Percentiles rank a stretch among this genome's conserved stretches.
These are phyloP conservation scores for Letharia columbiana DNA, from an alignment of 495 filamentous ascomycete species.

Conservation along the genomic window DNA sequence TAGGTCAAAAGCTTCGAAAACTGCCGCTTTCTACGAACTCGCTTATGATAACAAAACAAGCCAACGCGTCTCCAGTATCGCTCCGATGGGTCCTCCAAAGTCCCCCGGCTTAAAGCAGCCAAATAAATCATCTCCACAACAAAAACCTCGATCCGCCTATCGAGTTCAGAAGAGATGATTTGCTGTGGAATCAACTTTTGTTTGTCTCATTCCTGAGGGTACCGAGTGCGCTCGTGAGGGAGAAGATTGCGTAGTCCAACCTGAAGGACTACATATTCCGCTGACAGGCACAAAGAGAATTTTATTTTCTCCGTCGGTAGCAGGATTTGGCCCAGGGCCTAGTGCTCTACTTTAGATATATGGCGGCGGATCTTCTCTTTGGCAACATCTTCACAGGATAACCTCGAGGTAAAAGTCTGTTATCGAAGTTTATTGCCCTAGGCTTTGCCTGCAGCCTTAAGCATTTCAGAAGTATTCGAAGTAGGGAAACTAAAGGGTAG, in stretches of 20 bases:
- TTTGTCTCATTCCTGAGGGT: background rate
- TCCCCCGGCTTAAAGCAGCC: conserved; percentile 4
- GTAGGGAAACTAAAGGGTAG: background rate
- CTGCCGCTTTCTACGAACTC: conserved; percentile 2
- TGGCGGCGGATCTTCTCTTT: conserved; percentile 6
- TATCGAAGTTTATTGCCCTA: background rate
- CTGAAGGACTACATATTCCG: conserved; percentile 6
- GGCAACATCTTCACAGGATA: conserved; percentile 2
- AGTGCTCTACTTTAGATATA: conserved; percentile 2
- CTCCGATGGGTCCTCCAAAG: conserved; percentile 7
- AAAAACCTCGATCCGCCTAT: conserved; percentile 3
- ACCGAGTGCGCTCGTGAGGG: conserved; percentile 1
- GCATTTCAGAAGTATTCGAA: background rate
- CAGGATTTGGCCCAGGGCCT: background rate
- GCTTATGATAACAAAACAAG: conserved; percentile 2
- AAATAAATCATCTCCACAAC: conserved; percentile 1
- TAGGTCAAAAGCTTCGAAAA: background rate
- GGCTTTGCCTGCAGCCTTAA: conserved; percentile 2
- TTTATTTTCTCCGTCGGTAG: conserved; percentile 5
- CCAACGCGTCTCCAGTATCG: conserved; percentile 1
- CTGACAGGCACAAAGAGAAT: conserved; percentile 8
- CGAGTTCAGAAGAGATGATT: conserved; percentile 3
- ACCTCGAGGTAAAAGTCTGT: conserved; percentile 1
- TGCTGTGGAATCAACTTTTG: conserved; percentile 1
- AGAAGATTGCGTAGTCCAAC: background rate